phyloP scores from a whole-genome alignment of 108 stramenopile species.

The Pelagomonas calceolata region DNA sequence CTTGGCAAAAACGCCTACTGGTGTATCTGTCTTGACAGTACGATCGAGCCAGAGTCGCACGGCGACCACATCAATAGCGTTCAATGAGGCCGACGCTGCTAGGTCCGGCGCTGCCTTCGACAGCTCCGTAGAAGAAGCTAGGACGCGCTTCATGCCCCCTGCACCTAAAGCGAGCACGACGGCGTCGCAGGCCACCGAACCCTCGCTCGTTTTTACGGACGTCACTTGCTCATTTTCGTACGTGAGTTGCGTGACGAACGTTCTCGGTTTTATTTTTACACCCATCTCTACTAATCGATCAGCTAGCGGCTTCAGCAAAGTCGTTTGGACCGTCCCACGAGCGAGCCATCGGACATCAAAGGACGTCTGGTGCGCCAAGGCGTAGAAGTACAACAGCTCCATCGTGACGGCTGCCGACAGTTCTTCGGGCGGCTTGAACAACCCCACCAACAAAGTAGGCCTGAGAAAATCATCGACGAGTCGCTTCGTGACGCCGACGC shows the following conservation, averaged over 20 bases:
- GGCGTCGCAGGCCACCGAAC: slow-evolving; percentile 42
- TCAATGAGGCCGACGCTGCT: slow-evolving; percentile 54
- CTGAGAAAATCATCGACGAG: slow-evolving; percentile 71
- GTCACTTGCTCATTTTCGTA: slow-evolving; percentile 1
- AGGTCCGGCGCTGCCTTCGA: slow-evolving; percentile 45
- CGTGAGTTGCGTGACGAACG: slow-evolving; percentile 43
- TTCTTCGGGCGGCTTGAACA: slow-evolving; percentile 81
- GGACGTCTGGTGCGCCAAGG: slow-evolving; percentile 78
- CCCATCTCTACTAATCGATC: slow-evolving; percentile 41
- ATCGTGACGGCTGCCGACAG: slow-evolving; percentile 76
- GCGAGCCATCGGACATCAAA: slow-evolving; percentile 89
- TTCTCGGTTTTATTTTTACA: slow-evolving; percentile 58
- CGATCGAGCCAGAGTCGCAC: slow-evolving; percentile 67
- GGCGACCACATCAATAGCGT: slow-evolving; percentile 76
- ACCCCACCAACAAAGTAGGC: slow-evolving; percentile 59
- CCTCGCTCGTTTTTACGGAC: slow-evolving; percentile 29
- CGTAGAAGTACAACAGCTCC: slow-evolving; percentile 87
- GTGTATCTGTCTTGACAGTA: slow-evolving; percentile 48
- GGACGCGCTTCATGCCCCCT: slow-evolving; percentile 73
- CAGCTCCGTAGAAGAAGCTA: slow-evolving; percentile 55
- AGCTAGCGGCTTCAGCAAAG: slow-evolving; percentile 64
- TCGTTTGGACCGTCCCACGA: slow-evolving; percentile 69
- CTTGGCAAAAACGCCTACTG: slow-evolving; percentile 81
- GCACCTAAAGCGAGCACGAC: slow-evolving; percentile 61
- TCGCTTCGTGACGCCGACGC: slow-evolving; percentile 55